Evolutionary conservation across 75 land plant genomes (phyloP).

Genomic region (Chamaecyparis obtusa): DNA sequence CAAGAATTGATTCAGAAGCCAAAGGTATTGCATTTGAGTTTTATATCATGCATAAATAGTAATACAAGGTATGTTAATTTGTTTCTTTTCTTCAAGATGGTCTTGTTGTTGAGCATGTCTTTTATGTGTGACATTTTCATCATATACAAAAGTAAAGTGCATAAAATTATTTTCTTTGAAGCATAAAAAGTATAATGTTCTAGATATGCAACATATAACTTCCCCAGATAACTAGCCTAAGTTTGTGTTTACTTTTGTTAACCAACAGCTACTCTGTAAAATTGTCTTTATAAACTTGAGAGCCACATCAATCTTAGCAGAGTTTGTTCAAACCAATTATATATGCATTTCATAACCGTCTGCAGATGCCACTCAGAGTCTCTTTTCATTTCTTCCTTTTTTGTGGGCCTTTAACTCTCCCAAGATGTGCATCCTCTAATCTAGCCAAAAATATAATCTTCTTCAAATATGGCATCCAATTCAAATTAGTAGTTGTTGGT

Average conservation of each 20-base stretch:
- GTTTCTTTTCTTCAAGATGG: background rate
- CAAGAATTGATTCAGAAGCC: constrained; percentile 72
- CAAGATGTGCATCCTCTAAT: background rate
- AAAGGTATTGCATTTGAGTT: constrained; percentile 45
- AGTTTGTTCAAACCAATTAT: background rate
- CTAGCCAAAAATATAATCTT: background rate
- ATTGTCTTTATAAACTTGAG: background rate
- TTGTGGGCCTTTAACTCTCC: background rate
- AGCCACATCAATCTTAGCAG: background rate
- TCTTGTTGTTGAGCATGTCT: background rate
- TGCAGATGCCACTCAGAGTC: background rate
- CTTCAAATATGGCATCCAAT: background rate
- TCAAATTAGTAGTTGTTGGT: background rate
- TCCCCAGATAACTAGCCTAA: background rate
- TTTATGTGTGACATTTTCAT: background rate
- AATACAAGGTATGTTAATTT: background rate
- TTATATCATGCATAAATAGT: background rate
- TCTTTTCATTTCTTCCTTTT: background rate
- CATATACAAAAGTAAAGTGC: background rate
- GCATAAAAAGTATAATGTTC: background rate
- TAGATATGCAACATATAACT: background rate
- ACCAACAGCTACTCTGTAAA: background rate
- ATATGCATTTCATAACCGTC: background rate
- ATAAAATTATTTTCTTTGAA: background rate
- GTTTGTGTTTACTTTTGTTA: background rate